Base-by-base conservation (phyloP, 768 basidiomycete genomes). In the Pulveroboletus sp. region DNA sequence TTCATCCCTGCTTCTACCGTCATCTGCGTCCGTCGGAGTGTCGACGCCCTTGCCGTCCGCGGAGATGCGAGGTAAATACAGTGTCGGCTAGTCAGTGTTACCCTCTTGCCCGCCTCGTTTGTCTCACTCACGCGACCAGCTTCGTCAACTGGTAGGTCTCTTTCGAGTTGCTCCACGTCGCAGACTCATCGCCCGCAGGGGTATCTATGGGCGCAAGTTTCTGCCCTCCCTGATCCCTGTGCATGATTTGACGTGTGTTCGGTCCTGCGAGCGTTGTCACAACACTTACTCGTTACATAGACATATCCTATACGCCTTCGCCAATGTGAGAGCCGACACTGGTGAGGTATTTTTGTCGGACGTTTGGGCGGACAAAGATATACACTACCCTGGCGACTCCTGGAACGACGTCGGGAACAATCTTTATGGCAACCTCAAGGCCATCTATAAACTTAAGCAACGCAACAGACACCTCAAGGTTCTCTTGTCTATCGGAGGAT, bases 391-490 rank as follows among this genome's bases (percentile, higher is more conserved):
- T 0, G 89, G 86, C 8, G 96, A 99, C 69, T 87, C 86, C 5
- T 99, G 96, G 96, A 87, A 93, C 57, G 95, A 98, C 46, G 65
- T 64, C 26, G 93, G 93, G 39, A 84, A 77, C 55, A 96, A 98
- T 68, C 80, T 98, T 15, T 98, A 95, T 60, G 94, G 94, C 46
- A 95, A 95, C 69, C 81, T 98, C 71, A 96, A 95, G 65, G 89
- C 89, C 43, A 80, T 98, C 50, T 94, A 93, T 68, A 78, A 87
- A 30, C 76, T 97, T 57, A 98, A 98, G 77, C 86, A 94, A 64
- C 68, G 78, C 55, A 75, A 96, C 53, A 80, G 93, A 46, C 86
- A 86, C 54, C 76, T 93, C 63, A 89, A 87, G 57, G 76, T 85
- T 15, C 72, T 89, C 14, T 78, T 99, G 27, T 91, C 88, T 39